These are phyloP conservation scores for Daldinia sp. DNA, from an alignment of 2,329 filamentous ascomycete genomes.

Conservation along the genomic window DNA sequence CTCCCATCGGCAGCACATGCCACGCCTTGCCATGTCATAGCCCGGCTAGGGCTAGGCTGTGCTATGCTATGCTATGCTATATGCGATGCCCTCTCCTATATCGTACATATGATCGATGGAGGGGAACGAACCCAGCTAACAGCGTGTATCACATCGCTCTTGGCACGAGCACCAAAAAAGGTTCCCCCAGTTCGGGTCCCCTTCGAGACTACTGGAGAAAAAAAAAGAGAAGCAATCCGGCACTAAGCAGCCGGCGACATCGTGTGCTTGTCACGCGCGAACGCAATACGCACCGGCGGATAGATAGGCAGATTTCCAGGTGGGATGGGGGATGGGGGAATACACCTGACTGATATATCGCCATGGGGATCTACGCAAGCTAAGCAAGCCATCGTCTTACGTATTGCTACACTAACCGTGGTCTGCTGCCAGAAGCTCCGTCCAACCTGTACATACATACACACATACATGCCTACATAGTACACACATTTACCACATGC, in stretches of 20 bases:
- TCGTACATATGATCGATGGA: conserved; percentile 16
- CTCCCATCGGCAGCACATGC: conserved; percentile 21
- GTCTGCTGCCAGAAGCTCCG: conserved; percentile 28
- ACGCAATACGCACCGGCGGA: conserved; percentile 1
- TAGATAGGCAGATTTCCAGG: conserved; percentile 9
- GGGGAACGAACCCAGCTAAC: conserved; percentile 12
- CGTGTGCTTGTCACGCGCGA: conserved; percentile 31
- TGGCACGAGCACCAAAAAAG: not conserved
- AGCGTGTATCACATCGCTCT: conserved; percentile 3
- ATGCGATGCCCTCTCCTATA: not conserved
- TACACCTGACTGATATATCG: conserved; percentile 1
- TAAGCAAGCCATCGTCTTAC: conserved; percentile 22
- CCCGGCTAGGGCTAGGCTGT: too few relatives aligned
- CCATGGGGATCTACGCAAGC: conserved; percentile 6
- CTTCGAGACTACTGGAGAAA: not conserved
- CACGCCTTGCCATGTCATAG: not conserved
- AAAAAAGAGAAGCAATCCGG: not conserved
- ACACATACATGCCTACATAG: too few relatives aligned
- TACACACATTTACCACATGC: not conserved
- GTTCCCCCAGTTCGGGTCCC: conserved; percentile 1
- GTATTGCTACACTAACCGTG: conserved; percentile 24
- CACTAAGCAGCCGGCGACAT: conserved; percentile 11
- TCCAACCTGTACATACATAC: conserved; percentile 17
- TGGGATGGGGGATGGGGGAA: not conserved
- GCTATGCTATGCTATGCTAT: not conserved